These are phyloP conservation scores for Pistacia vera DNA, from an alignment of 345 rosid genomes.

Conservation along the genomic window DNA sequence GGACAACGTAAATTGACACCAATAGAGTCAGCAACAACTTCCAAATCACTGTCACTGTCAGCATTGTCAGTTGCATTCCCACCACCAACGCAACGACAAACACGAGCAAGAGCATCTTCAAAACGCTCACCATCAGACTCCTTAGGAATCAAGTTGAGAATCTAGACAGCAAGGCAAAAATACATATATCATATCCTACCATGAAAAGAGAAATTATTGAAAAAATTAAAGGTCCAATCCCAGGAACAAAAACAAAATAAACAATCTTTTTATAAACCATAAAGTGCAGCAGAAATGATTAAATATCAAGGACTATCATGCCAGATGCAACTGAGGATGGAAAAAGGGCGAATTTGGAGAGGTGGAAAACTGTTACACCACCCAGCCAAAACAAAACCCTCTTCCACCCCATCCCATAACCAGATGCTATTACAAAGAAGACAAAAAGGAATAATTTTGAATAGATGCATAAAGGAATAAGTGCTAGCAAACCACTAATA, in stretches of 20 bases:
- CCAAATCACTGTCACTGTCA: slow-evolving; percentile 95
- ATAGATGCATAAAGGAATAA: neutral
- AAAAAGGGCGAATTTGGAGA: neutral
- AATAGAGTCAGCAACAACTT: slow-evolving; percentile 93
- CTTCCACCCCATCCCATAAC: neutral
- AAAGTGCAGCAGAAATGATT: neutral
- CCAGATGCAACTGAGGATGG: neutral
- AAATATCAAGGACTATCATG: neutral
- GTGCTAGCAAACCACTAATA: neutral
- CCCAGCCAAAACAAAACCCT: neutral
- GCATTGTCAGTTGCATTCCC: slow-evolving; percentile 77
- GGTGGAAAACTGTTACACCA: neutral
- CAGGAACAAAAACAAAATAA: neutral
- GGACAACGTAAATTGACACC: slow-evolving; percentile 92
- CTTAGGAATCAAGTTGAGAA: slow-evolving; percentile 79
- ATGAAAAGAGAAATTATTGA: neutral
- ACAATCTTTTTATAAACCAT: neutral
- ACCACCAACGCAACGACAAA: slow-evolving; percentile 92
- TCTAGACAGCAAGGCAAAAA: slow-evolving; percentile 39
- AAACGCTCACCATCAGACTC: slow-evolving; percentile 81
- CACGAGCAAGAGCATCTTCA: slow-evolving; percentile 90
- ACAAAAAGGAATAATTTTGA: neutral
- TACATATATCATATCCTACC: neutral
- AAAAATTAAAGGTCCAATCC: slow-evolving; percentile 2
- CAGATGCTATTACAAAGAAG: neutral